A percentile compares a stretch with the other conserved stretches of the same genome.
These are phyloP conservation scores for Eucalyptus dawsonii DNA, from an alignment of 345 rosid species.

Conservation along the genomic window DNA sequence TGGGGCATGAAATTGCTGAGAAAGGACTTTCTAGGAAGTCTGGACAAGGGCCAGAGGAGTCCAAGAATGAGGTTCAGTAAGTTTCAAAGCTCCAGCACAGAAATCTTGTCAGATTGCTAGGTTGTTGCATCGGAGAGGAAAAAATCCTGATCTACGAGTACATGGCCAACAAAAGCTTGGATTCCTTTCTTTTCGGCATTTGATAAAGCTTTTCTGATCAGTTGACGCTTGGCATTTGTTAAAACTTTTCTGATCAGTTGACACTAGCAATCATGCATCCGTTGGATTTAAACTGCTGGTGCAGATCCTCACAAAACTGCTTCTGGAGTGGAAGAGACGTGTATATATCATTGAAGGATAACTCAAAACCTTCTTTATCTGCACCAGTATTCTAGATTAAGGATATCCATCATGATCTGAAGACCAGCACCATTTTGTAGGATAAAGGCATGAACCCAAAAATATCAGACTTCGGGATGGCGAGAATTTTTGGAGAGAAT, in stretches of 20 bases:
- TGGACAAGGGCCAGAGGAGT: slow-evolving; percentile 8
- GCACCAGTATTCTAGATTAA: background rate
- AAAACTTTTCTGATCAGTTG: background rate
- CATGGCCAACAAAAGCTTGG: slow-evolving; percentile 13
- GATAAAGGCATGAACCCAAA: background rate
- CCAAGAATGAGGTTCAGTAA: slow-evolving; percentile 2
- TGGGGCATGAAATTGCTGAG: background rate
- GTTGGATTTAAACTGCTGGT: background rate
- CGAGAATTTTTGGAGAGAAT: background rate
- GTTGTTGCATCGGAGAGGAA: slow-evolving; percentile 5
- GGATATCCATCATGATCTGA: background rate
- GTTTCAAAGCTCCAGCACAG: slow-evolving; percentile 8
- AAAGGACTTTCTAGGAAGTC: slow-evolving; percentile 5
- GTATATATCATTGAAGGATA: background rate
- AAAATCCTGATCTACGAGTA: slow-evolving; percentile 7
- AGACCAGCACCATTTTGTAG: background rate
- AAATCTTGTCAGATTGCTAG: slow-evolving; percentile 10
- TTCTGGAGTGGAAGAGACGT: slow-evolving; percentile 4
- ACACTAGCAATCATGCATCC: background rate
- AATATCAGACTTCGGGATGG: background rate
- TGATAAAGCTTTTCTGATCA: background rate
- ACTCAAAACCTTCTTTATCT: background rate
- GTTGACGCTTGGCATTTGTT: background rate
- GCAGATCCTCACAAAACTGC: background rate
- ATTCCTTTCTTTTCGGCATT: slow-evolving; percentile 5